Base-by-base conservation (phyloP, 768 basidiomycete species). In the Pleurotus djamor region DNA sequence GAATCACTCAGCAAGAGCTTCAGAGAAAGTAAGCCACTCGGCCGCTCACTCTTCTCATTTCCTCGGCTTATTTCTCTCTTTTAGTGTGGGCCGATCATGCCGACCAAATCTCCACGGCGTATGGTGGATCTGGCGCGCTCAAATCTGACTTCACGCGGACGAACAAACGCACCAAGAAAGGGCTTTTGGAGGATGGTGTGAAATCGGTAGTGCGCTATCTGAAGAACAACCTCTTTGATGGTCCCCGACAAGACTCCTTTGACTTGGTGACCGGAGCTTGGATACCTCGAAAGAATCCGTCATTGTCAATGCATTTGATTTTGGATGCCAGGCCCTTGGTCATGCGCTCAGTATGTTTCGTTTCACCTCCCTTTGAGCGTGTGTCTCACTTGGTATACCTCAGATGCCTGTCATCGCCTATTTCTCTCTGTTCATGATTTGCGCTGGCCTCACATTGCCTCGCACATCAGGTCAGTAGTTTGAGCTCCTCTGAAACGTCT, bases 81-180 rank as follows among this genome's bases (percentile, higher is more conserved):
- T 17, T 58, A 98, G 96, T 98, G 76, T 99, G 97, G 97, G 89
- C 97, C 28, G 92, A 98, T 66, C 96, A 98, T 68, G 97, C 93
- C 13, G 94, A 99, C 71, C 78, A 81, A 50, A 92, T 99, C 63
- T 86, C 94, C 0, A 85, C 80, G 48, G 95, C 96, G 0, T 99
- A 99, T 73, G 91, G 88, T 49, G 97, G 97, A 16, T 95, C 96
- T 34, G 96, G 92, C 10, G 97, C 97, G 1, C 73, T 99, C 65
- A 99, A 99, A 72, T 93, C 94, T 0, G 97, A 98, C 72, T 97
- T 94, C 69, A 98, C 96, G 14, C 82, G 96, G 52, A 98, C 95
- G 0, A 95, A 94, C 66, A 89, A 89, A 71, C 83, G 97, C 36
- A 95, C 94, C 2, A 84, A 77, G 54, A 84, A 87, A 61, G 97